phyloP scores from a whole-genome alignment of 139 green algal genomes.

The Chlorella sp. region DNA sequence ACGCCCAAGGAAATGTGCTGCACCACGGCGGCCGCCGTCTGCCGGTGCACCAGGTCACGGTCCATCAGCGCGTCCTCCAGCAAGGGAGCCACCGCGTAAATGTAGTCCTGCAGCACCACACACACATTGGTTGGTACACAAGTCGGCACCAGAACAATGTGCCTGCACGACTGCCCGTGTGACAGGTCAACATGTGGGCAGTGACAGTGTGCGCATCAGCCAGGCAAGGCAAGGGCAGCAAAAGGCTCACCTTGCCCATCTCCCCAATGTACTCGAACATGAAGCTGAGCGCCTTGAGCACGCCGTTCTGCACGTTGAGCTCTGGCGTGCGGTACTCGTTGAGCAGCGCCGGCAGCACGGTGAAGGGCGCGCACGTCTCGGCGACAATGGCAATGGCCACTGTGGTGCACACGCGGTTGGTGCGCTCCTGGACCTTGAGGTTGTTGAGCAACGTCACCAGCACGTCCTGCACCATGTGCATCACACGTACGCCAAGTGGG shows the following conservation, averaged over 20 bases:
- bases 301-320: slow-evolving; percentile 99
- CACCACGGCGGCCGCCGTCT: slow-evolving; percentile 89
- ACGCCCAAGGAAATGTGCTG: slow-evolving; percentile 89
- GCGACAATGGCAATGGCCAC: slow-evolving; percentile 99
- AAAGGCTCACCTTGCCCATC: slow-evolving; percentile 71
- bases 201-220: neutral
- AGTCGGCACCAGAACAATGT: neutral
- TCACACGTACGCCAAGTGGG: too few relatives aligned
- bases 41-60: slow-evolving; percentile 90
- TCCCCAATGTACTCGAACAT: slow-evolving; percentile 99
- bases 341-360: slow-evolving; percentile 97
- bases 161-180: neutral
- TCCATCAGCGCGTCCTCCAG: slow-evolving; percentile 97
- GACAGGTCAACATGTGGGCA: neutral
- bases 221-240: neutral
- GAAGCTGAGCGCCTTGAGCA: slow-evolving; percentile 97
- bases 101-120: slow-evolving; percentile 74
- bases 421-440: slow-evolving; percentile 98
- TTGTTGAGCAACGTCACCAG: slow-evolving; percentile 99
- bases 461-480: slow-evolving; percentile 95
- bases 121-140: neutral
- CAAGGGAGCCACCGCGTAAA: slow-evolving; percentile 94
- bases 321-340: slow-evolving; percentile 98
- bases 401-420: slow-evolving; percentile 98
- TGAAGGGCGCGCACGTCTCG: slow-evolving; percentile 98